A percentile compares a stretch with the other conserved stretches of the same genome.
These are phyloP conservation scores for Mucor velutinosus DNA, from an alignment of 371 early-diverging fungal genomes.

Conservation along the genomic window DNA sequence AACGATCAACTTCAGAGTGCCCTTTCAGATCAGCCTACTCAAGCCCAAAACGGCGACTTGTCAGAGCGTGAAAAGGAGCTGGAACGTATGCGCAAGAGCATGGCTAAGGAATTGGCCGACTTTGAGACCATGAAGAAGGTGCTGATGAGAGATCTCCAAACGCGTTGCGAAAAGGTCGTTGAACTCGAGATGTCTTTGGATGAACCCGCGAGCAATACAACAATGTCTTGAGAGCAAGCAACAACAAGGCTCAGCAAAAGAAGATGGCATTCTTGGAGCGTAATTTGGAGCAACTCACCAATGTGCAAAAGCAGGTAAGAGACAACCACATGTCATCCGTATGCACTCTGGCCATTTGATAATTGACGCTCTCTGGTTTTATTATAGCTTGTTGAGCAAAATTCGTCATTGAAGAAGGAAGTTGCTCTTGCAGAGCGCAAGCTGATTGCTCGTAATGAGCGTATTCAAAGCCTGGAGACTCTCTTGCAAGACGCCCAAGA, in stretches of 20 bases:
- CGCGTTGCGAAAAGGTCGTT: conserved; percentile 93
- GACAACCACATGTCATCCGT: conserved; percentile 47
- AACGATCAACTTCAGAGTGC: conserved; percentile 22
- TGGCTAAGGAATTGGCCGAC: conserved; percentile 89
- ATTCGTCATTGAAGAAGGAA: conserved; percentile 92
- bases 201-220: conserved; percentile 92
- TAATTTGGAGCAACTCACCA: conserved; percentile 92
- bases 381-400: conserved; percentile 86
- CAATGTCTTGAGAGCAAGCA: conserved; percentile 76
- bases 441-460: conserved; percentile 87
- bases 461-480: conserved; percentile 88
- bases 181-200: conserved; percentile 95
- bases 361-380: not conserved
- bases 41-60: conserved; percentile 21
- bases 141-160: conserved; percentile 93
- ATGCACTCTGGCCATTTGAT: not conserved
- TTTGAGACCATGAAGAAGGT: conserved; percentile 97
- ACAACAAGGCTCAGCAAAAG: conserved; percentile 85
- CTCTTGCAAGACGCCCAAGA: conserved; percentile 80
- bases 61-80: conserved; percentile 83
- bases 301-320: conserved; percentile 87
- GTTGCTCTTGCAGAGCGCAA: conserved; percentile 89
- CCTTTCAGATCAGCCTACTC: conserved; percentile 34
- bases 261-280: conserved; percentile 95
- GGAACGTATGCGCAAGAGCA: conserved; percentile 85